A percentile compares a stretch with the other conserved stretches of the same genome.
Conservation (phyloP, 2,329 filamentous ascomycete genomes). For the Aureobasidium uvarum region DNA sequence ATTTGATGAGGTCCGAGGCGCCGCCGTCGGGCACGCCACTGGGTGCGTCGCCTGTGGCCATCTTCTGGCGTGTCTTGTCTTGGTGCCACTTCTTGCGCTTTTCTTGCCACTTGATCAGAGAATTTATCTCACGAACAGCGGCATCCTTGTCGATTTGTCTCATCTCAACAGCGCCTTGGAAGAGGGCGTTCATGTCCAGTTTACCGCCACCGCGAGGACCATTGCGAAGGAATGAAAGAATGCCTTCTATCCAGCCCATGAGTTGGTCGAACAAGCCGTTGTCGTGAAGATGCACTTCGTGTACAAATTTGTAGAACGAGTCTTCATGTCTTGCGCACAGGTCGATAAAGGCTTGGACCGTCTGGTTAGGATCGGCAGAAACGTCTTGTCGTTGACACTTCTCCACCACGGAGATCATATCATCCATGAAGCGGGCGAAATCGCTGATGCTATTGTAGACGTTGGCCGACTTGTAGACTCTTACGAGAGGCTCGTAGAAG, state of each 20-base stretch:
- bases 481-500: constrained; percentile 95
- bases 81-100: constrained; percentile 97
- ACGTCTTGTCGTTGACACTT: constrained; percentile 71
- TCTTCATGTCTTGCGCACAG: constrained; percentile 91
- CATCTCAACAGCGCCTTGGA: constrained; percentile 71
- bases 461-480: constrained; percentile 98
- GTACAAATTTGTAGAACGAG: constrained; percentile 98
- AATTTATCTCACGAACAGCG: constrained; percentile 77
- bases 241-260: constrained; percentile 96
- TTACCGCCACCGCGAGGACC: constrained; percentile 76
- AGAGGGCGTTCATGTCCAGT: constrained; percentile 90
- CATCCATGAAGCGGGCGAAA: constrained; percentile 88
- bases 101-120: constrained; percentile 89
- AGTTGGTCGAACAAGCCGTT: constrained; percentile 94
- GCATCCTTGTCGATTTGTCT: constrained; percentile 67
- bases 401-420: constrained; percentile 79
- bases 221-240: constrained; percentile 85
- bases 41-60: constrained; percentile 69
- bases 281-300: constrained; percentile 95
- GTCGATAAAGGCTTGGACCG: constrained; percentile 96
- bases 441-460: constrained; percentile 97
- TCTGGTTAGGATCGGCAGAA: constrained; percentile 94
- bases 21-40: constrained; percentile 36
- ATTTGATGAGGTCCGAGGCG: constrained; percentile 52
- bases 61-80: constrained; percentile 97